These are phyloP conservation scores for Melanogaster broomeanus DNA, from an alignment of 768 basidiomycete genomes.

Conservation along the genomic window DNA sequence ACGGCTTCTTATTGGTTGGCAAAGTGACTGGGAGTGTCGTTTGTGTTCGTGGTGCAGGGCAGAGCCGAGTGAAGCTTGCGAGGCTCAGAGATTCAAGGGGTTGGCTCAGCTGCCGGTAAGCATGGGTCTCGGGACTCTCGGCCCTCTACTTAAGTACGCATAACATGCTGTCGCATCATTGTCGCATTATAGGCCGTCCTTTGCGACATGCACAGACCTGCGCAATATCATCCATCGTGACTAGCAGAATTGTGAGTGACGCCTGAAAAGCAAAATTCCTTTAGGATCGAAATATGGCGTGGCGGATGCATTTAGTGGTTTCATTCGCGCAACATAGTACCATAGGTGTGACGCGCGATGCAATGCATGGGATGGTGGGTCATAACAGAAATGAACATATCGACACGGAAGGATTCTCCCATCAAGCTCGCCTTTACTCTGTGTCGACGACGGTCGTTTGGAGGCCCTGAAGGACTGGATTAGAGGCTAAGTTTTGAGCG, in stretches of 20 bases:
- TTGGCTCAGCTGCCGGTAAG: conserved; percentile 3
- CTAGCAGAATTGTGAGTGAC: too few relatives aligned
- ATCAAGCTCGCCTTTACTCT: conserved; percentile 48
- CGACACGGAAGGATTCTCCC: conserved; percentile 11
- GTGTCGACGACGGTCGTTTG: conserved; percentile 82
- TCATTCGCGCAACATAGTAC: conserved; percentile 28
- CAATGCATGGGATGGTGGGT: conserved; percentile 23
- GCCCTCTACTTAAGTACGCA: too few relatives aligned
- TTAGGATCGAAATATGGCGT: too few relatives aligned
- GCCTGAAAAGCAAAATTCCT: too few relatives aligned
- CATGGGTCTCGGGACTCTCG: not conserved
- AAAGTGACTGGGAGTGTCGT: not conserved
- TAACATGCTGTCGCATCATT: too few relatives aligned
- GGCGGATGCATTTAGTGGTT: conserved; percentile 8
- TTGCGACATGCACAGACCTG: too few relatives aligned
- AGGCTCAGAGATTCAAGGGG: not conserved
- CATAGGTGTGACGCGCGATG: conserved; percentile 23
- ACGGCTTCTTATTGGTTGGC: conserved; percentile 3
- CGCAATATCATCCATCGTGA: too few relatives aligned
- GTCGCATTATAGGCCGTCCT: too few relatives aligned
- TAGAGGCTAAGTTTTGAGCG: not conserved
- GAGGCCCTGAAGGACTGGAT: conserved; percentile 59
- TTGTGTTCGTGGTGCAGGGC: not conserved
- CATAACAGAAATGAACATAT: conserved; percentile 20
- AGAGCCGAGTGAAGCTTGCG: not conserved